Base-by-base conservation (phyloP, 805 yeast species). In the Hanseniaspora pseudoguilliermondii region DNA sequence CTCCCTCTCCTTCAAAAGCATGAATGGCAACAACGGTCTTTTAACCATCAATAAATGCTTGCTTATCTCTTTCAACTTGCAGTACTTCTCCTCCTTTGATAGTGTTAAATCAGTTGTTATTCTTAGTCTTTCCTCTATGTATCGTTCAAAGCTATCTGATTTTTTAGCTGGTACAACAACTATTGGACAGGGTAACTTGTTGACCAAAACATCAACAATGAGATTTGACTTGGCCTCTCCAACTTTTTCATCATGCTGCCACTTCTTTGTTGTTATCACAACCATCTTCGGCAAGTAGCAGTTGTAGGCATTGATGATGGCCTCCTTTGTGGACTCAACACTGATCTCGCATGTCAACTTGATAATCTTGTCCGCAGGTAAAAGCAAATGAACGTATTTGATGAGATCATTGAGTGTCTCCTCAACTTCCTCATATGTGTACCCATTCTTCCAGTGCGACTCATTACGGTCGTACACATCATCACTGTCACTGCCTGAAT, bases 291-390 rank as follows among this genome's bases (percentile, higher is more conserved):
- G 72, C 4, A 62, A 59, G 54, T 69, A 67, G 11, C 64, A 63
- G 57, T 67, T 66, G 9, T 63, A 60, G 42, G 69, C 66, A 46
- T 67, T 69, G 20, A 60, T 42, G 20, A 68, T 48, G 6, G 63
- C 57, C 47, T 63, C 58, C 29, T 58, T 58, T 0, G 66, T 63
- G 39, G 59, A 61, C 11, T 69, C 71, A 15, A 69, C 49, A 2
- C 63, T 63, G n/a, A 68, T 60, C 47, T 68, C 72, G 21, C 68
- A 65, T 3, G 71, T 66, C 15, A 68, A 54, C 50, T 67, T 69
- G n/a, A 69, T 59, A 7, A 63, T 57, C 39, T 61, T 63, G 25
- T 63, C 52, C 52, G 57, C 25, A 47, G 63, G 61, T 46, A 59
- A 35, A 4, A 66, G 23, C 9, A 63, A 54, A 9, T 60, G 56